Evolutionary conservation across 306 rosid species (phyloP), one percentile per base, ranked within the genome.

Genomic region (Fragaria iinumae): DNA sequence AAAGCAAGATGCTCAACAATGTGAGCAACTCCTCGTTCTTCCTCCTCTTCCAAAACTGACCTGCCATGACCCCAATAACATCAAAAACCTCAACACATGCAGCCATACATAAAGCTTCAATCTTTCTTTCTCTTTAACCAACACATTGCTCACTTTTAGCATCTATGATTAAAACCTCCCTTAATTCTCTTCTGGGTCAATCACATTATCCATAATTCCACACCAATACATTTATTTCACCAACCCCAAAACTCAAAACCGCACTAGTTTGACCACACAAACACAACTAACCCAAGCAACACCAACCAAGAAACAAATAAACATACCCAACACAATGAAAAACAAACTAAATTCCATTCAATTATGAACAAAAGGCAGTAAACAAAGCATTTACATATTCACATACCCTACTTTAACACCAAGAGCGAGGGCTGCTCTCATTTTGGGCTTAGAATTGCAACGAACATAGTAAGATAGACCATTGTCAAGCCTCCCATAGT

Each of bases 21-120:
- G 88, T 94, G 98, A 72, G 97, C 97, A 80, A 94, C 95, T 80
- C 98, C 98, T 13, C 98, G 97, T 65, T 94, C 96, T 48, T 90
- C 93, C 65, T 94, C 98, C 83, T 94, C 98, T 84, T 94, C 98
- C 75, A 92, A 84, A 85, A 94, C 95, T 87, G 97, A 94, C 82
- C 98, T 94, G 97, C 85, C 86, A 79, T 74, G 32, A 86, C 75
- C 38, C 76, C 77, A 68, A 72, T 79, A 78, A 60, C 71, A 55
- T 80, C 71, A 74, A n/a, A 53, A 75, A 62, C 57, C 29, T 47
- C 38, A n/a, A 47, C 5, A 78, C 11, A 56, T 8, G 0, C 53
- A 21, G 4, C 2, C 67, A 55, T 8, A 39, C 32, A 53, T 72
- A 29, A 38, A 32, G 13, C 12, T 9, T 4, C 2, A 49, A 32